These are phyloP conservation scores for Perkinsus olseni DNA, from an alignment of 169 alveolate genomes.

Conservation along the genomic window DNA sequence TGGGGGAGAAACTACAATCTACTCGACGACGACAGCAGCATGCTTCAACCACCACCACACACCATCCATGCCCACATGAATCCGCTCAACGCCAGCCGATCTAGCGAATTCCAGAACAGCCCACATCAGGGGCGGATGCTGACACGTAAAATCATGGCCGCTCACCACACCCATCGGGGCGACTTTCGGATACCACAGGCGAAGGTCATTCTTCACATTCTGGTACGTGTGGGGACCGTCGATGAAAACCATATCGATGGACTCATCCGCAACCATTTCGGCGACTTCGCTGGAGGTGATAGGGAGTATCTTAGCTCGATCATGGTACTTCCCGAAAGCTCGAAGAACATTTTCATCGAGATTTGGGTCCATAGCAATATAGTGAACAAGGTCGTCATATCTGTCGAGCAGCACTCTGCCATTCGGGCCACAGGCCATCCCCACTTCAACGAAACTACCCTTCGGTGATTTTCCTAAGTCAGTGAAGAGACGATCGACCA, in stretches of 20 bases:
- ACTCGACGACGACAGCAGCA: too few species aligned
- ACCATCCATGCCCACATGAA: neutral
- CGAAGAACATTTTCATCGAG: neutral
- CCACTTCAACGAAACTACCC: neutral
- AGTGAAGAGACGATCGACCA: neutral
- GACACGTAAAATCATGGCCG: conserved; percentile 9
- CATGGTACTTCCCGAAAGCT: neutral
- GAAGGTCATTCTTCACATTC: neutral
- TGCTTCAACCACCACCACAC: conserved; percentile 9
- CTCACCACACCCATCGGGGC: neutral
- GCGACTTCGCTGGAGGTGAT: neutral
- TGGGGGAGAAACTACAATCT: too few species aligned
- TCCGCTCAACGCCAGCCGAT: neutral
- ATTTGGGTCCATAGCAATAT: conserved; percentile 1
- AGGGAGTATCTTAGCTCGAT: neutral
- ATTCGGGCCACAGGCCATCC: conserved; percentile 1
- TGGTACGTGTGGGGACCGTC: conserved; percentile 11
- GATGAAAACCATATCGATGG: neutral
- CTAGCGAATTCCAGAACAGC: neutral
- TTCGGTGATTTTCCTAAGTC: neutral
- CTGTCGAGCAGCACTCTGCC: neutral
- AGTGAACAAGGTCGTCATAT: neutral
- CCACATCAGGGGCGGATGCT: conserved; percentile 9
- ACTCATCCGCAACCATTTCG: neutral
- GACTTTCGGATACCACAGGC: neutral